Evolutionary conservation across 495 filamentous ascomycete species (phyloP).

Genomic region (Trichoderma orchidacearum): DNA sequence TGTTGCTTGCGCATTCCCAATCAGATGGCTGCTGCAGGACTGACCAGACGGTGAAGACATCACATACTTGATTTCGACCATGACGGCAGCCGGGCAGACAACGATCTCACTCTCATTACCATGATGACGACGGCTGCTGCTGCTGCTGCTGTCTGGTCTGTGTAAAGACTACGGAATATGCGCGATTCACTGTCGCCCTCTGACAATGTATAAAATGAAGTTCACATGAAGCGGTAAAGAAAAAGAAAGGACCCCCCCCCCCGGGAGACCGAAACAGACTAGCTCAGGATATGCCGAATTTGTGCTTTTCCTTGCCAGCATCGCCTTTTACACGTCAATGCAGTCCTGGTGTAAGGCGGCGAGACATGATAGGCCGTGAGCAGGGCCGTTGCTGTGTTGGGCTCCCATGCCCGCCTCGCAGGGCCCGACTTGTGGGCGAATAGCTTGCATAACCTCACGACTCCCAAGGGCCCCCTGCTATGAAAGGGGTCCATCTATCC

Average conservation of each 20-base stretch:
- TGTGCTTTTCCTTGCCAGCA: no score
- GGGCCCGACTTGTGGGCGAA: background rate
- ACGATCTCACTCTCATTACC: background rate
- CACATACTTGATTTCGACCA: background rate
- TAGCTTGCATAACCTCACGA: background rate
- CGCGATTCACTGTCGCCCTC: background rate
- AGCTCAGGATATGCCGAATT: background rate
- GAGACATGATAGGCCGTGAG: background rate
- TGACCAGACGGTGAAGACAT: background rate
- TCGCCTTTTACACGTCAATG: background rate
- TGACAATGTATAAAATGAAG: background rate
- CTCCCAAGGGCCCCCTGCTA: background rate
- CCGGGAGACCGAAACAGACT: background rate
- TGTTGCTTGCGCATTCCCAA: background rate
- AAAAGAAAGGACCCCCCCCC: background rate
- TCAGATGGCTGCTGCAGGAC: background rate
- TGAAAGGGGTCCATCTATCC: background rate
- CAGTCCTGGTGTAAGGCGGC: background rate
- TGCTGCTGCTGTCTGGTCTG: background rate
- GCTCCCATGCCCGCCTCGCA: background rate
- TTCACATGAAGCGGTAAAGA: background rate
- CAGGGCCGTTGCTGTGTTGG: background rate
- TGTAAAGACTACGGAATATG: background rate
- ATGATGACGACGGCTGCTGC: no score
- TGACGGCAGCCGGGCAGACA: background rate